Conservation (phyloP, 2,329 filamentous ascomycete species). For the Juglanconis sp. region DNA sequence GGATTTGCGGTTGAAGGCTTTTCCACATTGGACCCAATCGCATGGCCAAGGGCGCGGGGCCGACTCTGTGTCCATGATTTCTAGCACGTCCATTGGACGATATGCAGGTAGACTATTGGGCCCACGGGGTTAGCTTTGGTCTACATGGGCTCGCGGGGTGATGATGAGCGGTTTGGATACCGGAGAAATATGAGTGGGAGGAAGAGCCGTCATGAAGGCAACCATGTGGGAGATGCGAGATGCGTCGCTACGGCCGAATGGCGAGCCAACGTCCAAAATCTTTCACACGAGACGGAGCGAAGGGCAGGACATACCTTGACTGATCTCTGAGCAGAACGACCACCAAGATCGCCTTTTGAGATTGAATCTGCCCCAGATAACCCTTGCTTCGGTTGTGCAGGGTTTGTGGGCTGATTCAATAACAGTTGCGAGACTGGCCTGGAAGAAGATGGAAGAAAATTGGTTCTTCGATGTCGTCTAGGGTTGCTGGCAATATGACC, state of each 20-base stretch:
- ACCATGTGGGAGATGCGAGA: background rate
- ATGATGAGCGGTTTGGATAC: background rate
- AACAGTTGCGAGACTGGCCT: background rate
- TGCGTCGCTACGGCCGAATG: background rate
- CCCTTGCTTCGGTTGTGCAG: background rate
- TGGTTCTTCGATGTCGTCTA: background rate
- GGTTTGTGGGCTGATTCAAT: background rate
- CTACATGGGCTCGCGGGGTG: too few relatives aligned
- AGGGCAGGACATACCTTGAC: background rate
- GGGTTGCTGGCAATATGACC: background rate
- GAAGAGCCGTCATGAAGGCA: background rate
- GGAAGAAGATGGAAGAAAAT: background rate
- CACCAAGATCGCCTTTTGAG: background rate
- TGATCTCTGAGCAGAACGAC: background rate
- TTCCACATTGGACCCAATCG: conserved; percentile 60
- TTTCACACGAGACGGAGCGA: background rate
- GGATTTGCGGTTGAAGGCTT: conserved; percentile 71
- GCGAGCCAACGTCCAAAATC: too few relatives aligned
- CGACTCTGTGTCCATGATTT: conserved; percentile 62
- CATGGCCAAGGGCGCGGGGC: conserved; percentile 61
- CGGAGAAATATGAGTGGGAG: background rate
- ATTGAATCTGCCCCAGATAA: background rate
- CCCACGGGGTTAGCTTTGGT: background rate
- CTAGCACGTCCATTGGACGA: conserved; percentile 57
- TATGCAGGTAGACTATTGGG: background rate